These are phyloP conservation scores for Thozetella sp. DNA, from an alignment of 495 filamentous ascomycete genomes.

Conservation along the genomic window DNA sequence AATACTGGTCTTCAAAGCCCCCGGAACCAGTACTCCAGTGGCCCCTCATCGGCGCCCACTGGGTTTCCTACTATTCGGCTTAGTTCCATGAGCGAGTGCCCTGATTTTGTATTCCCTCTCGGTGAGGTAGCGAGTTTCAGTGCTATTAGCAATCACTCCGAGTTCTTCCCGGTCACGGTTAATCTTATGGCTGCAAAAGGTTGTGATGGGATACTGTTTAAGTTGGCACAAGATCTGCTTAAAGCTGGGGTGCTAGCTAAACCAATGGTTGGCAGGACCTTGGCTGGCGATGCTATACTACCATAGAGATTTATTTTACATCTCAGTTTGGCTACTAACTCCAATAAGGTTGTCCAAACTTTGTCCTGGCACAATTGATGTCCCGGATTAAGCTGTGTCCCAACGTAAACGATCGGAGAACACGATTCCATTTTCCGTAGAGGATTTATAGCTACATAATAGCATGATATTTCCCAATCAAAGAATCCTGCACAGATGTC, in stretches of 20 bases:
- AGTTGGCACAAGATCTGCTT: conserved; percentile 53
- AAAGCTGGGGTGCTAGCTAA: conserved; percentile 53
- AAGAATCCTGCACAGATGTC: too few species aligned
- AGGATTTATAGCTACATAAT: too few species aligned
- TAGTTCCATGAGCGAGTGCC: conserved; percentile 46
- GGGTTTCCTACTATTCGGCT: conserved; percentile 49
- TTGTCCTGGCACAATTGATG: too few species aligned
- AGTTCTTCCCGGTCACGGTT: conserved; percentile 62
- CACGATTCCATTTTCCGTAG: too few species aligned
- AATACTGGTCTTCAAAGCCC: conserved; percentile 15
- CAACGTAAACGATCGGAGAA: too few species aligned
- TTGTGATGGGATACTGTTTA: conserved; percentile 62
- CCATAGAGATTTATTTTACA: too few species aligned
- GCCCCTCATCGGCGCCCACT: conserved; percentile 31
- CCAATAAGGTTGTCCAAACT: too few species aligned
- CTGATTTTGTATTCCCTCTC: conserved; percentile 61
- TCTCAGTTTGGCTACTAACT: too few species aligned
- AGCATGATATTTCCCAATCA: too few species aligned
- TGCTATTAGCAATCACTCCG: conserved; percentile 51
- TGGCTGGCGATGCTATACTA: too few species aligned
- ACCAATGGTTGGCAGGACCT: too few species aligned
- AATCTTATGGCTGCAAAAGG: conserved; percentile 61
- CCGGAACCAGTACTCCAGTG: conserved; percentile 31
- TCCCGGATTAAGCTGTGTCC: too few species aligned
- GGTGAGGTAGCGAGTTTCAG: conserved; percentile 55